These are phyloP conservation scores for Lipomyces japonicus DNA, from an alignment of 805 yeast species.

Conservation along the genomic window DNA sequence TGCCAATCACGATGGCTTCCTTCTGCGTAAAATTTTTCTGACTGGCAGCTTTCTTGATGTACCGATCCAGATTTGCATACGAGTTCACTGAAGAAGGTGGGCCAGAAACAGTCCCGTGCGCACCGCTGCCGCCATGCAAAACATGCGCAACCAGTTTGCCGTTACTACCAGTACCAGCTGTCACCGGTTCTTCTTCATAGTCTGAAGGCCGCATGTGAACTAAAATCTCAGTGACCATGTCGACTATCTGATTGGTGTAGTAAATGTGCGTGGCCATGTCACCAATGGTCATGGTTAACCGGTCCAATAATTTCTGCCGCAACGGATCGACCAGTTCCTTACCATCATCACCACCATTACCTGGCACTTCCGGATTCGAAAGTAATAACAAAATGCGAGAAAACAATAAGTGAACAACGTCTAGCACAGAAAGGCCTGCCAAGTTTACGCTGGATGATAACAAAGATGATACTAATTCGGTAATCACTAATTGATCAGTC, in stretches of 20 bases:
- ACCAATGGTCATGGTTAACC: conserved; percentile 58
- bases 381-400: conserved; percentile 40
- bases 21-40: conserved; percentile 1
- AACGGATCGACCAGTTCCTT: not conserved
- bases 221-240: conserved; percentile 66
- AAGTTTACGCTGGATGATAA: conserved; percentile 76
- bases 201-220: conserved; percentile 29
- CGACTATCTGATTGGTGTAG: conserved; percentile 81
- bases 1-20: conserved; percentile 11
- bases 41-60: conserved; percentile 1
- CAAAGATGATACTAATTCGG: conserved; percentile 52
- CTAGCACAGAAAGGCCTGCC: conserved; percentile 83
- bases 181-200: not conserved
- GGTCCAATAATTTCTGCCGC: conserved; percentile 37
- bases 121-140: not conserved
- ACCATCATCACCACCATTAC: conserved; percentile 1
- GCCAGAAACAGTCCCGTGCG: not conserved
- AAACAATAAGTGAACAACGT: conserved; percentile 41
- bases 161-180: not conserved
- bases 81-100: conserved; percentile 23
- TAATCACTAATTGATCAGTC: conserved; percentile 40
- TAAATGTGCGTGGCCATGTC: conserved; percentile 73
- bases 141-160: not conserved
- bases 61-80: conserved; percentile 13
- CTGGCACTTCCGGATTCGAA: too few relatives aligned